Percentiles rank a stretch among this genome's conserved stretches.
phyloP scores from a whole-genome alignment of 768 basidiomycete species.

The Pholiota microspora region DNA sequence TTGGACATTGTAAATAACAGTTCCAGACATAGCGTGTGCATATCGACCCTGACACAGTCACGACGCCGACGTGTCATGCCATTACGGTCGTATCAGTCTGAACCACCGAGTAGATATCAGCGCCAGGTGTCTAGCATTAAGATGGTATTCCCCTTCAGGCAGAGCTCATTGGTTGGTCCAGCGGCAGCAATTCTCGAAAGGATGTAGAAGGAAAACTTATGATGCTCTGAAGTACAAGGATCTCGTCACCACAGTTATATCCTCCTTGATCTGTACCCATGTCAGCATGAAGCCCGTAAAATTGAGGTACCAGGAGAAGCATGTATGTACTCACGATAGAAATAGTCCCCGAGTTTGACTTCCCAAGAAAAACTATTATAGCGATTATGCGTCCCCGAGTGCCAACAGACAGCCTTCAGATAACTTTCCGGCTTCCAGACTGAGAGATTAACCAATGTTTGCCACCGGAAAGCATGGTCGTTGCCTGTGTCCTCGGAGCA shows the following conservation, averaged over 20 bases:
- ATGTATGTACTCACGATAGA: too few relatives aligned
- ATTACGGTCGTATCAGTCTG: not conserved
- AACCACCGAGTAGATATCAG: not conserved
- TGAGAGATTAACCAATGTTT: too few relatives aligned
- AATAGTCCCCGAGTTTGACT: too few relatives aligned
- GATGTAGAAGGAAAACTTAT: not conserved
- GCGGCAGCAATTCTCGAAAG: not conserved
- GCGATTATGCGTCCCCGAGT: too few relatives aligned
- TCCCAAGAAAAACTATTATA: too few relatives aligned
- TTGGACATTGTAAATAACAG: not conserved
- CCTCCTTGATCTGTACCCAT: not conserved
- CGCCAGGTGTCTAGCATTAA: not conserved
- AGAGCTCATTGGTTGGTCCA: not conserved
- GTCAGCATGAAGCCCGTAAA: not conserved
- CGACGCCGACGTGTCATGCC: too few relatives aligned
- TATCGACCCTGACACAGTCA: not conserved
- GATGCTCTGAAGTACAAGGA: not conserved
- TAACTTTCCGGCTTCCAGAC: too few relatives aligned
- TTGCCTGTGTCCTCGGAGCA: too few relatives aligned
- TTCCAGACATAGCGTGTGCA: not conserved
- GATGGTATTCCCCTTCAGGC: not conserved
- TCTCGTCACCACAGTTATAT: not conserved
- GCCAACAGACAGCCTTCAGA: too few relatives aligned
- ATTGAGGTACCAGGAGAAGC: not conserved
- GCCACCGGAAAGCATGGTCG: too few relatives aligned